Evolutionary conservation across 345 rosid species (phyloP).

Genomic region (Alliaria petiolata): DNA sequence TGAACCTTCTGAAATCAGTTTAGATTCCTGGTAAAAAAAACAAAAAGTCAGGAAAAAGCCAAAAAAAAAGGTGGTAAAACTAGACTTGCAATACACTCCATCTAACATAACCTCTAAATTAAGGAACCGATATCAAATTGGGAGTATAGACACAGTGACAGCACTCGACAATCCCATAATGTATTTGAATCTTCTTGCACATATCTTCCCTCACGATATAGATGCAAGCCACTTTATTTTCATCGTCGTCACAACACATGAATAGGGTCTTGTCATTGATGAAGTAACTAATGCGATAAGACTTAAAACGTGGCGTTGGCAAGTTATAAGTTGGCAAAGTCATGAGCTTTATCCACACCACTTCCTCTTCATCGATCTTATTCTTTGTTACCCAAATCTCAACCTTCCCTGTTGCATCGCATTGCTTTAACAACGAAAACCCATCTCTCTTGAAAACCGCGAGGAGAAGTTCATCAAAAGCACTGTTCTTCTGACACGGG

Average conservation of each 20-base stretch:
- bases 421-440: background rate
- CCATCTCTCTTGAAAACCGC: background rate
- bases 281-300: background rate
- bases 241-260: background rate
- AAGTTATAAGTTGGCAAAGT: background rate
- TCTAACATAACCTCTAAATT: background rate
- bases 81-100: background rate
- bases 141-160: slow-evolving; percentile 1
- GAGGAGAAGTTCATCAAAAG: background rate
- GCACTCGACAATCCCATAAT: background rate
- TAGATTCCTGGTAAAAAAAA: no score
- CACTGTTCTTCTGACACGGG: background rate
- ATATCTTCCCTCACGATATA: background rate
- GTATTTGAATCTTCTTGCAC: slow-evolving; percentile 1
- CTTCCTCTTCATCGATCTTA: background rate
- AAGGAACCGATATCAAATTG: background rate
- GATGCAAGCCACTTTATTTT: background rate
- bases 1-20: no score
- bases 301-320: background rate
- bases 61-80: background rate
- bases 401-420: background rate
- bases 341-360: slow-evolving; percentile 8
- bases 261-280: background rate
- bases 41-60: no score
- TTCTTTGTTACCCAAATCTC: background rate